phyloP scores from a whole-genome alignment of 78 protist species.

The Polysphondylium violaceum region DNA sequence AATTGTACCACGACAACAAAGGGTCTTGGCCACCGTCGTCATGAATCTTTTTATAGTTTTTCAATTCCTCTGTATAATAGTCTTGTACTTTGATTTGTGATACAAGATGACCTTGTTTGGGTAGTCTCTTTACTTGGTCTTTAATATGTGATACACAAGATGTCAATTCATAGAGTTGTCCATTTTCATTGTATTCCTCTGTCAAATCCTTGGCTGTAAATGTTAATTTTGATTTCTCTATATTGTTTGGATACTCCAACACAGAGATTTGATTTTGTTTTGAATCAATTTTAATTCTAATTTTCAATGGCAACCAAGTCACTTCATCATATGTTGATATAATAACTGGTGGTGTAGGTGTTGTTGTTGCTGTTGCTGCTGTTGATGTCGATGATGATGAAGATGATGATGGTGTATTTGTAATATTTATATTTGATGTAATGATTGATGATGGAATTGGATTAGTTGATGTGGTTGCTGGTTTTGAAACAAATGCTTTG shows the following conservation, averaged over 20 bases:
- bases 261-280: slow-evolving; percentile 23
- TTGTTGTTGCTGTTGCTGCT: not conserved
- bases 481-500: slow-evolving; percentile 20
- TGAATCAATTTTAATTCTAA: slow-evolving; percentile 48
- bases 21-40: not conserved
- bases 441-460: not conserved
- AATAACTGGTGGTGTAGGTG: not conserved
- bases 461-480: not conserved
- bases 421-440: no score
- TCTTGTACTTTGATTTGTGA: slow-evolving; percentile 24
- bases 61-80: slow-evolving; percentile 9
- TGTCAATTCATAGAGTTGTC: slow-evolving; percentile 59
- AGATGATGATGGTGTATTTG: not conserved
- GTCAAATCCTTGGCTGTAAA: not conserved
- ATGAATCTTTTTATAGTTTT: no score
- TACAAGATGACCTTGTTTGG: slow-evolving; percentile 62
- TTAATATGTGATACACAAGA: slow-evolving; percentile 55
- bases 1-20: slow-evolving; percentile 71
- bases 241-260: slow-evolving; percentile 55
- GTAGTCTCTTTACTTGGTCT: slow-evolving; percentile 62
- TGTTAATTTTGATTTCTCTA: slow-evolving; percentile 1
- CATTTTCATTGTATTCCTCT: slow-evolving; percentile 21
- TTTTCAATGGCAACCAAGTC: slow-evolving; percentile 59
- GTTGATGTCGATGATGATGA: not conserved
- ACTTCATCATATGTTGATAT: not conserved